Base-by-base conservation (phyloP, 2,329 filamentous ascomycete genomes). In the Zalaria sp. region DNA sequence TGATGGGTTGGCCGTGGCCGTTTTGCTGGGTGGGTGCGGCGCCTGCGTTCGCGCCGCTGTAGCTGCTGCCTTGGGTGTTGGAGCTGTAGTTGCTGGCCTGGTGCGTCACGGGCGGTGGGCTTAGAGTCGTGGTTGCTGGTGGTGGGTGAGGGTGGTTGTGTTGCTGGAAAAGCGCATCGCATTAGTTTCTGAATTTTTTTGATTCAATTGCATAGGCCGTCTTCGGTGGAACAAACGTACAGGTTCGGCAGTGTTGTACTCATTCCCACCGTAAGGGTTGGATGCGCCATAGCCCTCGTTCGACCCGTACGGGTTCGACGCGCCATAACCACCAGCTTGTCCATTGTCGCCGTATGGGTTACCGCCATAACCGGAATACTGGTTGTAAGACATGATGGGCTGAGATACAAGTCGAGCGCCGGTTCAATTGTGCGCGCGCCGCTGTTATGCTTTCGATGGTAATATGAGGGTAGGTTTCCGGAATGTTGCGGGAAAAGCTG, bases 291-390 rank as follows among this genome's bases (percentile, higher is more conserved):
- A 11, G 46, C 46, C 53, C 32, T 40, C 45, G 42, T 59, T 47
- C 42, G 43, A 47, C 35, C 47, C 51, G 41, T 59, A 63, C 5
- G 58, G 55, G 46, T 59, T 57, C 39, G 50, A 49, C 41, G 49
- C 42, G 49, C 56, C 56, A 46, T 51, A 47, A 10, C 52, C 46
- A 42, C 59, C 58, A 55, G 71, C 69, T 43, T 73, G 67, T 47
- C 71, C 65, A 57, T 82, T 81, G 56, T 73, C 70, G 46, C 72
- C 66, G 57, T 83, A 83, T 34, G 78, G 79, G 56, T 82, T 81
- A 48, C 65, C 64, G 48, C 63, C 58, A 50, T 70, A 69, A 43
- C 73, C 70, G 49, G 72, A 67, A 58, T 81, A 79, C 54, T 74
- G 72, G 48, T 67, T 64, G 64, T 77, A 73, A 50, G 75, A 75